Conservation (phyloP, 164 flowering plant genomes). For the Aristolochia californica region DNA sequence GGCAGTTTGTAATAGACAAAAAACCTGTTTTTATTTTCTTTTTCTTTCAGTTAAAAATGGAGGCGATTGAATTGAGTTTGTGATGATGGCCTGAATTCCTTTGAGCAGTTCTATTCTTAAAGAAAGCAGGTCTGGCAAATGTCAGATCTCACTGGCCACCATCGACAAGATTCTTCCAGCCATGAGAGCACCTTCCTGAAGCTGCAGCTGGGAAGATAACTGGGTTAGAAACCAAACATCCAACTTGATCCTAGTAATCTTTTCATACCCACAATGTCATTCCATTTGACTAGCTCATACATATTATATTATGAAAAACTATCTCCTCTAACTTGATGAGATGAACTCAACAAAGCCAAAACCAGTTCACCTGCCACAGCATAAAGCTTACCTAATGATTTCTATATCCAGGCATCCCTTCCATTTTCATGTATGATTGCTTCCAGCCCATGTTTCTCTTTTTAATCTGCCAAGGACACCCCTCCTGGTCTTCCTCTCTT, state of each 20-base stretch:
- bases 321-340: too few relatives aligned
- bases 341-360: not conserved
- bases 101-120: conserved; percentile 1
- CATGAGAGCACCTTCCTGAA: conserved; percentile 13
- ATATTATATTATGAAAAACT: too few relatives aligned
- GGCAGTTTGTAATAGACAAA: conserved; percentile 10
- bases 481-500: conserved; percentile 9
- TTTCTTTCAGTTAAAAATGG: not conserved
- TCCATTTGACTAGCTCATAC: too few relatives aligned
- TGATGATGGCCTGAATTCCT: too few relatives aligned
- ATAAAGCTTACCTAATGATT: conserved; percentile 18
- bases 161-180: conserved; percentile 22
- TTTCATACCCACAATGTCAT: too few relatives aligned
- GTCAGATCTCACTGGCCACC: conserved; percentile 19
- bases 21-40: conserved; percentile 8
- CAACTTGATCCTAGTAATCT: conserved; percentile 3
- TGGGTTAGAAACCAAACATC: conserved; percentile 10
- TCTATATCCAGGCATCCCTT: conserved; percentile 9
- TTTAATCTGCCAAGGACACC: conserved; percentile 33
- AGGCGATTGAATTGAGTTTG: not conserved
- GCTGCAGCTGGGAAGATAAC: conserved; percentile 7
- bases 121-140: conserved; percentile 14
- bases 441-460: conserved; percentile 16
- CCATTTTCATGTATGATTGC: conserved; percentile 20
- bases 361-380: conserved; percentile 16